Evolutionary conservation across 345 rosid genomes (phyloP).

Genomic region (Sonneratia alba): DNA sequence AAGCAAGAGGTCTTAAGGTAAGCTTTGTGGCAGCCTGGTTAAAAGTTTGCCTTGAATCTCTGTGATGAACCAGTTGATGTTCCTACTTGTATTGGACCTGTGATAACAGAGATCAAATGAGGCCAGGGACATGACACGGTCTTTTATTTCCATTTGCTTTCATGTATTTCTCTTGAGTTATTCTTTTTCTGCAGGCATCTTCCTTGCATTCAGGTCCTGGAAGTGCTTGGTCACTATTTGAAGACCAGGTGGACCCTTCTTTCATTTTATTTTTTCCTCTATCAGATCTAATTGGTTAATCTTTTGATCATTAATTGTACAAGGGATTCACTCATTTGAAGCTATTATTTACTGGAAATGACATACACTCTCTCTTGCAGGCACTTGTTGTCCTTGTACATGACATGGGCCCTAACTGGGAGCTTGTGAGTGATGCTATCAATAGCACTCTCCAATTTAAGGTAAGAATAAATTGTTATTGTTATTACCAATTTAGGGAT

Average conservation of each 20-base stretch:
- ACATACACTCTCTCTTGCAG: conserved; percentile 29
- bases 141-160: conserved; percentile 1
- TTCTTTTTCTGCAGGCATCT: conserved; percentile 44
- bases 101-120: too few relatives aligned
- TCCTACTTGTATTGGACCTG: neutral
- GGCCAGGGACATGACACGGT: neutral
- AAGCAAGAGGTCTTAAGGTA: conserved; percentile 77
- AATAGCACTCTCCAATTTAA: conserved; percentile 83
- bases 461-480: conserved; percentile 28
- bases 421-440: conserved; percentile 95
- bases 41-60: conserved; percentile 9
- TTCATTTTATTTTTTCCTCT: conserved; percentile 15
- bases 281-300: conserved; percentile 3
- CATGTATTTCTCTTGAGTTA: neutral
- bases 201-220: conserved; percentile 72
- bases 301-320: neutral
- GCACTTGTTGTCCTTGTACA: conserved; percentile 99
- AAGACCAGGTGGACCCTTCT: conserved; percentile 72
- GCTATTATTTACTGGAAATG: conserved; percentile 11
- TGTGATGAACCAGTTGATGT: neutral
- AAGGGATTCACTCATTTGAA: neutral
- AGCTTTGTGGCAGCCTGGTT: conserved; percentile 13
- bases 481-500: neutral
- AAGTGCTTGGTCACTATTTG: conserved; percentile 88
- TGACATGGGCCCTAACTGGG: conserved; percentile 99